Conservation (phyloP, 1,284 basidiomycete species). For the Cutaneotrichosporon daszewskae region DNA sequence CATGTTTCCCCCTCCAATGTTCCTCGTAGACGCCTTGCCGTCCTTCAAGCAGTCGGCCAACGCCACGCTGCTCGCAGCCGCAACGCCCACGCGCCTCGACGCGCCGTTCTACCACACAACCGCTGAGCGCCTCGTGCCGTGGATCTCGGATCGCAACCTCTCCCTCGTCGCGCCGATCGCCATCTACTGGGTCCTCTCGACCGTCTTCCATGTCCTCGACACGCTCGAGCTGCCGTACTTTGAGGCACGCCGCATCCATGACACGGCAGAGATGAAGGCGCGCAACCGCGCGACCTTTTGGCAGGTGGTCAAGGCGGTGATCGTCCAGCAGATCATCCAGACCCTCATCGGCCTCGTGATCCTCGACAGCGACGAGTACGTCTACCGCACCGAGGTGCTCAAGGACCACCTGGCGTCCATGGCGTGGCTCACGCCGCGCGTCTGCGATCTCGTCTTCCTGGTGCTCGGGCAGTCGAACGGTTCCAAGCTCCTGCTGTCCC, state of each 20-base stretch:
- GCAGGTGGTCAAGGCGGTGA: slow-evolving; percentile 70
- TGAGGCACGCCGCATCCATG: slow-evolving; percentile 81
- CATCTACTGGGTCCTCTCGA: slow-evolving; percentile 81
- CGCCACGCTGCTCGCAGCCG: slow-evolving; percentile 33
- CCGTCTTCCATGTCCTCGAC: slow-evolving; percentile 79
- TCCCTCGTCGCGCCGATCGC: slow-evolving; percentile 69
- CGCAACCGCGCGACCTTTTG: slow-evolving; percentile 68
- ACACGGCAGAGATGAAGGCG: slow-evolving; percentile 69
- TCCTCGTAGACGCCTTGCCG: slow-evolving; percentile 14
- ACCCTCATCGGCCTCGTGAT: slow-evolving; percentile 67
- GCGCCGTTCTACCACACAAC: slow-evolving; percentile 59
- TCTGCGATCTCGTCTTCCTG: slow-evolving; percentile 52
- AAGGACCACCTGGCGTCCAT: slow-evolving; percentile 54
- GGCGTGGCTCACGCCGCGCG: slow-evolving; percentile 49
- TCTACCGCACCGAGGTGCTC: slow-evolving; percentile 37
- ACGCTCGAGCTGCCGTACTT: slow-evolving; percentile 67
- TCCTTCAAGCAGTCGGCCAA: slow-evolving; percentile 23
- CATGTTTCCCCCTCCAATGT: slow-evolving; percentile 12
- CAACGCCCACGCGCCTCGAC: slow-evolving; percentile 34
- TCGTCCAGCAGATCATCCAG: slow-evolving; percentile 81
- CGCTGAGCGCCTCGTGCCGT: slow-evolving; percentile 53
- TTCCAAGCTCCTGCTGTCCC: slow-evolving; percentile 41
- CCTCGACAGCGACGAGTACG: slow-evolving; percentile 55
- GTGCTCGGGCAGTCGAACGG: slow-evolving; percentile 47
- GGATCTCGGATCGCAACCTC: slow-evolving; percentile 66